Evolutionary conservation across 2,329 filamentous ascomycete genomes (phyloP), one percentile per base, ranked within the genome.

Genomic region (Trichoderma oligosporum): DNA sequence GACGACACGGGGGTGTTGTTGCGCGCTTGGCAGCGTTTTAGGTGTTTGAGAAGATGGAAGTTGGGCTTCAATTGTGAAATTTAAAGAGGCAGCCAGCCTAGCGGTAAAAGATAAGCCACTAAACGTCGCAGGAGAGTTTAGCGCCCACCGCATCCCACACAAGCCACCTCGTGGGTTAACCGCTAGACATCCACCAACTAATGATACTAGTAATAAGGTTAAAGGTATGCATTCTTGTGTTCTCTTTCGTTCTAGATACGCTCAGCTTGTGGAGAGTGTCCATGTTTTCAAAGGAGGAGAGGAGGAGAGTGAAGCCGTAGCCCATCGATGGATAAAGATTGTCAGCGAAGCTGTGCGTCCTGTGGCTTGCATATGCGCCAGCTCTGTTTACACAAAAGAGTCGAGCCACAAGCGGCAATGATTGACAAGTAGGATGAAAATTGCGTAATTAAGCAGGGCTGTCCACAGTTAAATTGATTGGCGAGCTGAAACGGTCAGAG

Each of bases 1-100:
- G 57, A 59, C 57, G 51, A 42, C 24, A 55, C 38, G 36, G 44
- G 44, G 57, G 46, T 36, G 36, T 48, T 38, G 33, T 53, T 42
- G 29, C 31, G 42, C 7, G 35, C 5, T 12, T 46, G 16, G 25
- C 22, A 11, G 29, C 16, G 55, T 44, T 44, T 51, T 51, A 51
- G 45, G 35, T 29, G 46, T 51, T 56, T 48, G n/a, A 31, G 44
- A 35, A 47, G 20, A 11, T 9, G 25, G 35, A 25, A 36, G 33
- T 5, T 20, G 14, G n/a, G 45, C 38, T 33, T 25, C 20, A 41
- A 20, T 4, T 4, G 36, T 20, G 33, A 3, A 24, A 33, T 41
- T 38, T 45, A 45, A 54, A 44, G 56, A 52, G 48, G 41, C 48
- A 58, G 56, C 46, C 56, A 47, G 24, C 5, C 9, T 55, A 25